Conservation (phyloP, 1,139 yeast genomes). For the Yueomyces sp. region DNA sequence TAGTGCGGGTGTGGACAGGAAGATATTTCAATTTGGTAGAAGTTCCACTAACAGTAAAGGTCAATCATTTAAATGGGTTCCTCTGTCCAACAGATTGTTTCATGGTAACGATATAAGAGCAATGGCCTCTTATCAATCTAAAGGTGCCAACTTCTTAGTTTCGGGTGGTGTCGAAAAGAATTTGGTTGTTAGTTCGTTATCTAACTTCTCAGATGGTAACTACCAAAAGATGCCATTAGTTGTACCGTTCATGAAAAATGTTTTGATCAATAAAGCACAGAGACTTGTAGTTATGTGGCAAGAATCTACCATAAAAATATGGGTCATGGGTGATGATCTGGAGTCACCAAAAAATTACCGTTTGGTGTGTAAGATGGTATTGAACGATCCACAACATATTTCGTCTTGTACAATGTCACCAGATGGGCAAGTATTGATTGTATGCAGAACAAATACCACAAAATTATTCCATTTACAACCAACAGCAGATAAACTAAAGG, state of each 20-base stretch:
- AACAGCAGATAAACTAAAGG: conserved; percentile 30
- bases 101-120: conserved; percentile 88
- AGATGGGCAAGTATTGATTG: conserved; percentile 55
- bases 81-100: conserved; percentile 59
- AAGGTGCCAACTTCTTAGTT: conserved; percentile 54
- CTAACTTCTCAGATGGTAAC: conserved; percentile 57
- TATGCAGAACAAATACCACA: conserved; percentile 56
- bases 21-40: conserved; percentile 46
- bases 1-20: conserved; percentile 90
- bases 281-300: conserved; percentile 65
- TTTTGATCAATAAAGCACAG: conserved; percentile 35
- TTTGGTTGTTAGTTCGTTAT: conserved; percentile 57
- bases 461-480: conserved; percentile 51
- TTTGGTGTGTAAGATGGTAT: conserved; percentile 50
- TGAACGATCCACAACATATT: conserved; percentile 74
- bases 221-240: conserved; percentile 59
- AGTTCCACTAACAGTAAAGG: conserved; percentile 15
- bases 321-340: conserved; percentile 39
- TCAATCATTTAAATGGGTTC: conserved; percentile 59
- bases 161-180: conserved; percentile 88
- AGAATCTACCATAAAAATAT: conserved; percentile 69
- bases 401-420: conserved; percentile 56
- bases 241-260: conserved; percentile 46
- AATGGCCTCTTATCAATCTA: conserved; percentile 57
- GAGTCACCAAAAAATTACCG: conserved; percentile 20